Conservation (phyloP, 495 filamentous ascomycete species). For the Aspergillus avenaceus region DNA sequence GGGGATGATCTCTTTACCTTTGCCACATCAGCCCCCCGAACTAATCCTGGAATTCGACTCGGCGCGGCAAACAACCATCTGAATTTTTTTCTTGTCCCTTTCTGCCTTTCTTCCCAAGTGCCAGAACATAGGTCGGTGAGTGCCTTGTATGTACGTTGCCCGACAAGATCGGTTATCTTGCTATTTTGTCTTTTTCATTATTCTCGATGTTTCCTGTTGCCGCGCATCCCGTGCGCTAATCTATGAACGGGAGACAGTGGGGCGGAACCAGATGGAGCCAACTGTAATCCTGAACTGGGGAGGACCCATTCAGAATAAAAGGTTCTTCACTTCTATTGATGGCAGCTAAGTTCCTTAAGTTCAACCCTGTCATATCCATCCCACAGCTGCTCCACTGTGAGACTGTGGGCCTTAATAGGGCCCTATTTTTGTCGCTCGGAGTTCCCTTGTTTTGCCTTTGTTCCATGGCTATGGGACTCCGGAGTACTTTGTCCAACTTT, state of each 20-base stretch:
- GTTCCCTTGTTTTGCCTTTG: not conserved
- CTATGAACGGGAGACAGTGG: too few relatives aligned
- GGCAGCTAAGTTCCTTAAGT: not conserved
- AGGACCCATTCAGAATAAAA: not conserved
- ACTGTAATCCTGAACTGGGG: conserved; percentile 1
- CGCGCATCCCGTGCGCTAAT: conserved; percentile 14
- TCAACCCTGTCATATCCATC: not conserved
- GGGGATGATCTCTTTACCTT: too few relatives aligned
- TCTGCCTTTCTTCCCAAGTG: too few relatives aligned
- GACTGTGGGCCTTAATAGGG: not conserved
- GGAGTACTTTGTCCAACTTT: too few relatives aligned
- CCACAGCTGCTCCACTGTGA: not conserved
- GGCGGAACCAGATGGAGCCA: not conserved
- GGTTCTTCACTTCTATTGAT: not conserved
- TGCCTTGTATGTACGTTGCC: too few relatives aligned
- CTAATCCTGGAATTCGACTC: too few relatives aligned
- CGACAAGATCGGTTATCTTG: too few relatives aligned
- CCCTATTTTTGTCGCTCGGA: not conserved
- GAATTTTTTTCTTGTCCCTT: not conserved
- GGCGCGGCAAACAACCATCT: not conserved
- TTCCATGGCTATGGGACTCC: not conserved
- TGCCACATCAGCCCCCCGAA: too few relatives aligned
- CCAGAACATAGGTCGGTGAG: too few relatives aligned
- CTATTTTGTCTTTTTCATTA: not conserved
- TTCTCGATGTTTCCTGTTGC: not conserved